Evolutionary conservation across 495 filamentous ascomycete genomes (phyloP), one percentile per base, ranked within the genome.

Genomic region (Oidiodendron maius): DNA sequence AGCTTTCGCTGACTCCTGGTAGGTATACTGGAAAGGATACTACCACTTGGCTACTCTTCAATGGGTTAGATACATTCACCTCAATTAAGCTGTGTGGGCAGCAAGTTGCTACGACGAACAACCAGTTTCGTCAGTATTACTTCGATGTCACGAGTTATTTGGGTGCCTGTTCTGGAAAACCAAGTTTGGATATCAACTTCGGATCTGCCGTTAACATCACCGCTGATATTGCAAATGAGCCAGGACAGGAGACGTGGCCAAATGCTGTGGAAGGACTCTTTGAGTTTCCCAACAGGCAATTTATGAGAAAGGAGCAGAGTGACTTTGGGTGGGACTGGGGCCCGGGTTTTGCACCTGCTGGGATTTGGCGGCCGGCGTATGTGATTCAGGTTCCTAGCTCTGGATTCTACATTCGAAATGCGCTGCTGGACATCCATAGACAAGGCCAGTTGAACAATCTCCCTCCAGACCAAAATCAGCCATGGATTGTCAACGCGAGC

Each of bases 311-410:
- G 56, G 81, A 78, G 9, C 83, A 86, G 60, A 86, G 85, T 53
- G 83, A 87, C 55, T 89, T 82, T 78, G 86, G 86, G 26, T 91
- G 86, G 86, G 86, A 91, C 53, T 89, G 86, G 86, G 86, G 86
- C 13, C 85, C 86, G 18, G 74, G 80, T 12, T 60, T 89, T 40
- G 66, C 85, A 61, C 84, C 83, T 8, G 83, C 78, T 37, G 86
- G 86, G 6, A 81, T 83, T n/a, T 90, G 86, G 86, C 73, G 76
- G 47, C 78, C 81, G 5, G 71, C 88, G 3, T 67, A 61, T 3
- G 63, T 90, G 8, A 82, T 89, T 57, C 70, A 76, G 1, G 69
- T 54, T 9, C 30, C 51, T 26, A 8, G 18, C n/a, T 21, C 75
- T 6, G 71, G 87, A 22, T 64, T 73, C 3, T 74, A 83, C 56